Evolutionary conservation across 2,329 filamentous ascomycete species (phyloP).

Genomic region (Trematosphaeria pertusa): DNA sequence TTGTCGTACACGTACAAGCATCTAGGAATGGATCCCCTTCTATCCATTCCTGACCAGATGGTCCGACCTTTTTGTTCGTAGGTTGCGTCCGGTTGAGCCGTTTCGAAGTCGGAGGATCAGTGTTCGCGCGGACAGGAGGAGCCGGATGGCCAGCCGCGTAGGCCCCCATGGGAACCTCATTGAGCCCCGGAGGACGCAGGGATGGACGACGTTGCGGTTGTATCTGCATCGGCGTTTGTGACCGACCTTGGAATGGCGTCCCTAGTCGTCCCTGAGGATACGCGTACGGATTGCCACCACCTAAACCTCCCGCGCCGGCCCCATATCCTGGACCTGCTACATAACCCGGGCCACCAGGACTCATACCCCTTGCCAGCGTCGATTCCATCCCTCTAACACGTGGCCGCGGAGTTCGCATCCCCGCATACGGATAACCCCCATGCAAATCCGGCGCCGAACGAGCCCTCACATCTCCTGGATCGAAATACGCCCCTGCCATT

Average conservation of each 20-base stretch:
- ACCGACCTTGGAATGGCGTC: background rate
- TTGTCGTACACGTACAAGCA: conserved; percentile 37
- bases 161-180: conserved; percentile 25
- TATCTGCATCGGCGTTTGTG: background rate
- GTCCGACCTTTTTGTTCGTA: conserved; percentile 13
- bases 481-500: background rate
- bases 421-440: background rate
- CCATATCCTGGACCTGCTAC: background rate
- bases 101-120: conserved; percentile 9
- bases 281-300: background rate
- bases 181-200: conserved; percentile 3
- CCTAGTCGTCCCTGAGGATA: background rate
- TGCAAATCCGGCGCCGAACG: conserved; percentile 3
- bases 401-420: background rate
- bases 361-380: background rate
- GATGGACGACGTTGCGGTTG: background rate
- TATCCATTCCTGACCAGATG: conserved; percentile 30
- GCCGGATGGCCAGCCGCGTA: conserved; percentile 8
- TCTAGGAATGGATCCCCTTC: conserved; percentile 34
- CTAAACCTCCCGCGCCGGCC: background rate
- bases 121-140: conserved; percentile 1
- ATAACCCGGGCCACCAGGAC: background rate
- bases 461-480: conserved; percentile 4
- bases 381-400: background rate
- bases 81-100: conserved; percentile 19